phyloP scores from a whole-genome alignment of 352 stramenopile species.

The Phytophthora pistaciae region DNA sequence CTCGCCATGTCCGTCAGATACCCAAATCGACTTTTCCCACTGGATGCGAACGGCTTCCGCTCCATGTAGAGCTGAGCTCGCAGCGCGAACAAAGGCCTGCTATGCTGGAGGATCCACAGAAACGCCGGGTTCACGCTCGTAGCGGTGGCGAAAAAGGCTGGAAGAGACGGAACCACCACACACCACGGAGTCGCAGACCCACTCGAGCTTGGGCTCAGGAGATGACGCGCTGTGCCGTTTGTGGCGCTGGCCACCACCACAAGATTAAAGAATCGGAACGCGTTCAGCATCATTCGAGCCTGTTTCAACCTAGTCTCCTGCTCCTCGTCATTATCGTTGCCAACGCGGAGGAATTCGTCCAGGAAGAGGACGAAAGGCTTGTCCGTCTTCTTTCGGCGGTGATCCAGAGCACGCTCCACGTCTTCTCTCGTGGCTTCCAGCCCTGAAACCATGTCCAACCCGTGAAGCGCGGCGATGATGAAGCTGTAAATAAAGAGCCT shows the following conservation, averaged over 20 bases:
- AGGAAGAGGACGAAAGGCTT: slow-evolving; percentile 3
- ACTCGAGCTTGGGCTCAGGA: neutral
- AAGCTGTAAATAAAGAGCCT: no score
- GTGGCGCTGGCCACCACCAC: slow-evolving; percentile 5
- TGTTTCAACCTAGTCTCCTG: neutral
- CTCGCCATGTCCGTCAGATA: slow-evolving; percentile 7
- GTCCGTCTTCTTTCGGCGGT: neutral
- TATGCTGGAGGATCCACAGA: neutral
- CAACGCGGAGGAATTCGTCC: slow-evolving; percentile 7
- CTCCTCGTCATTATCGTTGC: neutral
- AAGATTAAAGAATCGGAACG: slow-evolving; percentile 5
- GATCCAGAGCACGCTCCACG: neutral
- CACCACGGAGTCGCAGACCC: neutral
- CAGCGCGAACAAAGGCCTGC: neutral
- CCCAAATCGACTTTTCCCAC: neutral
- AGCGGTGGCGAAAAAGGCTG: neutral
- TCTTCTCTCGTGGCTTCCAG: neutral
- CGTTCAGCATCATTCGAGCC: slow-evolving; percentile 2
- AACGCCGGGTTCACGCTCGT: no score
- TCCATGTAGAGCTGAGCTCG: neutral
- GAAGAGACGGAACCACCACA: neutral
- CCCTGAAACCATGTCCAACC: no score
- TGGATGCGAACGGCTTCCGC: slow-evolving; percentile 2
- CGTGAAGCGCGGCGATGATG: neutral
- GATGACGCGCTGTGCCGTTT: slow-evolving; percentile 8